A percentile compares a stretch with the other conserved stretches of the same genome.
These are phyloP conservation scores for Trametopsis cervina DNA, from an alignment of 768 basidiomycete genomes.

Conservation along the genomic window DNA sequence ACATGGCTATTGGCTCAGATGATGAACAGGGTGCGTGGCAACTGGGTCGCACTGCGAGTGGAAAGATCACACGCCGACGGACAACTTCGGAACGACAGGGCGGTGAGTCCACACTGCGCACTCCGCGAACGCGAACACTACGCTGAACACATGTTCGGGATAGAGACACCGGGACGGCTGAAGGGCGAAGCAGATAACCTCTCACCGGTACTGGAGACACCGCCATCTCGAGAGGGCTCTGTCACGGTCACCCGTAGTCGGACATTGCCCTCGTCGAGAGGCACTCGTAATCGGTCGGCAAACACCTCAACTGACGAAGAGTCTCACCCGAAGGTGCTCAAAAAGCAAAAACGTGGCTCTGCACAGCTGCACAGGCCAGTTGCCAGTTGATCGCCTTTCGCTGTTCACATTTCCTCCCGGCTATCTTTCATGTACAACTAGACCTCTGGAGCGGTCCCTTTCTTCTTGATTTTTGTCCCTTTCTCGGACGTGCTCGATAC, in stretches of 20 bases:
- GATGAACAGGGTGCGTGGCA: slow-evolving; percentile 53
- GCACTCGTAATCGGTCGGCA: slow-evolving; percentile 2
- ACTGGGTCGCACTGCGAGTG: slow-evolving; percentile 15
- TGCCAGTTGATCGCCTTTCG: slow-evolving; percentile 3
- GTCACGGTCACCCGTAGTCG: slow-evolving; percentile 51
- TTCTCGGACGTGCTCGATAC: too few species aligned
- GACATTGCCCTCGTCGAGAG: slow-evolving; percentile 46
- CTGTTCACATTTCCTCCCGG: not conserved
- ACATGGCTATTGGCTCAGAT: slow-evolving; percentile 19
- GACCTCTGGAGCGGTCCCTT: slow-evolving; percentile 2
- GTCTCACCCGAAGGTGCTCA: slow-evolving; percentile 34
- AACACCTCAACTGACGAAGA: slow-evolving; percentile 28
- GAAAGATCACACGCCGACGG: slow-evolving; percentile 45
- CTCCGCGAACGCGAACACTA: not conserved
- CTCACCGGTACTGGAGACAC: slow-evolving; percentile 42
- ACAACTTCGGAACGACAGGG: slow-evolving; percentile 42
- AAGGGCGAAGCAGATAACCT: slow-evolving; percentile 25
- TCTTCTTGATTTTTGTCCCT: not conserved
- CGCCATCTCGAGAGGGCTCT: slow-evolving; percentile 26
- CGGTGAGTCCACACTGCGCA: slow-evolving; percentile 14
- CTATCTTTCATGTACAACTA: not conserved
- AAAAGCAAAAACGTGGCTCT: slow-evolving; percentile 46
- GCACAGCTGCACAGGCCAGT: slow-evolving; percentile 26
- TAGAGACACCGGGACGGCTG: slow-evolving; percentile 24
- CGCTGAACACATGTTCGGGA: not conserved